phyloP scores from a whole-genome alignment of 2,329 filamentous ascomycete genomes.

The Amauroascus verrucosus region DNA sequence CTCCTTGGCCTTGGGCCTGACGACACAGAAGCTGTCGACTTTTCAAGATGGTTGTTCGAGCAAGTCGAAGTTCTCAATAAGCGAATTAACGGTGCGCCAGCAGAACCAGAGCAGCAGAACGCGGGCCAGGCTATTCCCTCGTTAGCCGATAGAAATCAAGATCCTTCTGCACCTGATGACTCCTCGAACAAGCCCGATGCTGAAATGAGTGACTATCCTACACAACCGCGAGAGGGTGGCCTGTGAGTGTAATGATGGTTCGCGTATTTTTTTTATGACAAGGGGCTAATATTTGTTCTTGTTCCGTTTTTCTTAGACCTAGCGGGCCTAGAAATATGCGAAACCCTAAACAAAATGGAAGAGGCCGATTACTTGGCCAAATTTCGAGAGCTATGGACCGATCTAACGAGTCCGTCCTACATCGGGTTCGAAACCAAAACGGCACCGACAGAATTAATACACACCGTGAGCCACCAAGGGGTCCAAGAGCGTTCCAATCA shows the following conservation, averaged over 20 bases:
- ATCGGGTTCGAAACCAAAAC: constrained; percentile 62
- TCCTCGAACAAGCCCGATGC: constrained; percentile 45
- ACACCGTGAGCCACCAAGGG: constrained; percentile 63
- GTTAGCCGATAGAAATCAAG: constrained; percentile 29
- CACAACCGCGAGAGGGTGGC: constrained; percentile 30
- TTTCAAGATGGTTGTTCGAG: constrained; percentile 87
- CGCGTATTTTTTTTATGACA: background rate
- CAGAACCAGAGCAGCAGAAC: constrained; percentile 21
- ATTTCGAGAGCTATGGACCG: constrained; percentile 76
- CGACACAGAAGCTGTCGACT: constrained; percentile 70
- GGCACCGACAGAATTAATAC: constrained; percentile 73
- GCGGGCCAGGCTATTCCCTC: constrained; percentile 26
- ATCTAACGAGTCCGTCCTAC: constrained; percentile 61
- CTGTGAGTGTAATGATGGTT: constrained; percentile 26
- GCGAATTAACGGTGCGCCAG: constrained; percentile 47
- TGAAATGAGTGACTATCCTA: constrained; percentile 56
- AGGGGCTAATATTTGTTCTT: constrained; percentile 31
- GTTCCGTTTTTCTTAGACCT: constrained; percentile 51
- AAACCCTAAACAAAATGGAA: constrained; percentile 54
- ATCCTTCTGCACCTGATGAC: background rate
- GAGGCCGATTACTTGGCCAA: constrained; percentile 77
- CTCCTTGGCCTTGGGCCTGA: constrained; percentile 72
- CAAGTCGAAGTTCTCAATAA: constrained; percentile 61
- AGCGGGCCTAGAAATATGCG: constrained; percentile 95
- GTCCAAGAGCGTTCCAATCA: constrained; percentile 50